These are phyloP conservation scores for Elsinoe australis DNA, from an alignment of 2,329 filamentous ascomycete species.

Conservation along the genomic window DNA sequence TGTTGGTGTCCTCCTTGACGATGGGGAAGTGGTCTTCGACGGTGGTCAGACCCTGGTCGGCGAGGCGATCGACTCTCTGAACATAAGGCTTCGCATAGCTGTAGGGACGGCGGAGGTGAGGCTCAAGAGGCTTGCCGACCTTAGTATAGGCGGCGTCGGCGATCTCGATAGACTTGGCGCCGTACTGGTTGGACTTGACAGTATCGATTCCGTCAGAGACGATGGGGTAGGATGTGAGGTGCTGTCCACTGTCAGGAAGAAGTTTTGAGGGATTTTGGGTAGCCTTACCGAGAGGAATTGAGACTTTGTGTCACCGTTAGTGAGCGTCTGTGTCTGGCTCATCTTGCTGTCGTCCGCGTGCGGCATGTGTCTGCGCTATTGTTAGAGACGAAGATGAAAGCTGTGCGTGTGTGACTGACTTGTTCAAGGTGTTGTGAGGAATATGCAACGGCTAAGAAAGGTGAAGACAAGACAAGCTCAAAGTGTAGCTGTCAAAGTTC, in stretches of 20 bases:
- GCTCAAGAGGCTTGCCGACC: slow-evolving; percentile 69
- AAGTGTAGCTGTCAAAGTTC: slow-evolving; percentile 1
- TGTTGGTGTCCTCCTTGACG: slow-evolving; percentile 44
- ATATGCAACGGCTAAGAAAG: neutral
- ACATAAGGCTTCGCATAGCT: slow-evolving; percentile 79
- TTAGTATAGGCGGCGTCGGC: slow-evolving; percentile 67
- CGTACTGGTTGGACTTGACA: slow-evolving; percentile 75
- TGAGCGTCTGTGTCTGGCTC: slow-evolving; percentile 38
- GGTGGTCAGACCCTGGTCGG: slow-evolving; percentile 40
- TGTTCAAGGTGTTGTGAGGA: neutral
- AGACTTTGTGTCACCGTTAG: slow-evolving; percentile 46
- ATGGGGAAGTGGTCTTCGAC: slow-evolving; percentile 51
- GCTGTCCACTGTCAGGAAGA: slow-evolving; percentile 45
- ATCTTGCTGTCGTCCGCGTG: slow-evolving; percentile 37
- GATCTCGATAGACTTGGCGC: slow-evolving; percentile 71
- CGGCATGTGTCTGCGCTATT: slow-evolving; percentile 34
- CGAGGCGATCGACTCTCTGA: slow-evolving; percentile 68
- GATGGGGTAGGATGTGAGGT: slow-evolving; percentile 76
- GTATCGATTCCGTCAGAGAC: slow-evolving; percentile 69
- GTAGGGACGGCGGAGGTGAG: slow-evolving; percentile 72
- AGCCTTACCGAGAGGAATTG: slow-evolving; percentile 34
- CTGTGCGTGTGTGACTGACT: neutral
- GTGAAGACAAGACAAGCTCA: neutral
- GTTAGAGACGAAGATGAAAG: neutral
- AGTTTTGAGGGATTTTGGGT: slow-evolving; percentile 11